Evolutionary conservation across 441 rosid genomes (phyloP), one percentile per base, ranked within the genome.

Genomic region (Omphalea diandra): DNA sequence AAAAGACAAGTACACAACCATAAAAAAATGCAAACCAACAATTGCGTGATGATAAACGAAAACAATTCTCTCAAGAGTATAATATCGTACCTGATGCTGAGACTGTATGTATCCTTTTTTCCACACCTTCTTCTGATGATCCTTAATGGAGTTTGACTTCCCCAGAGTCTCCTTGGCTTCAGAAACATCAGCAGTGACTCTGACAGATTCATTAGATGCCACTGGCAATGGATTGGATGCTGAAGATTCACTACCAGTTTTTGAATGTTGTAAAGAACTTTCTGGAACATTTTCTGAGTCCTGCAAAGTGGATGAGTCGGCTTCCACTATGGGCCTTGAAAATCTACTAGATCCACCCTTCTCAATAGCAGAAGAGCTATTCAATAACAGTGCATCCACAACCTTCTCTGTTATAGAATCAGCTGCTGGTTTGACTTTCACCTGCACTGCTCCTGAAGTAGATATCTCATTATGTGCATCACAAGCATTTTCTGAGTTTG

Each of bases 141-240:
- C 90, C 81, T 87, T 86, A 3, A 80, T 82, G 57, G 90, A 79
- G 78, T 79, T 85, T 49, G 87, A 83, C 77, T 83, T 73, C 69
- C 83, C 73, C 77, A 83, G 70, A 66, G 55, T 70, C 65, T 83
- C 88, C 73, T 41, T 75, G 35, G 56, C 79, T 31, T 83, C 90
- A 55, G 54, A n/a, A n/a, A n/a, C n/a, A 77, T 77, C 84, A 76
- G 60, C 61, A 62, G 80, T 52, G 67, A 72, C 67, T 63, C 71
- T 75, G 26, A 44, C 66, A 41, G 79, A 27, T 46, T 86, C 76
- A 77, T 78, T 78, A 26, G 75, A 66, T 67, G 78, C 74, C 20
- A 67, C 81, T 55, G 76, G 73, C 65, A 76, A 68, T 63, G 77
- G 69, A 71, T 79, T 82, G 52, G 81, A 60, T 43, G 75, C 62